Base-by-base conservation (phyloP, 164 flowering plant species). In the Nymphaea thermarum region DNA sequence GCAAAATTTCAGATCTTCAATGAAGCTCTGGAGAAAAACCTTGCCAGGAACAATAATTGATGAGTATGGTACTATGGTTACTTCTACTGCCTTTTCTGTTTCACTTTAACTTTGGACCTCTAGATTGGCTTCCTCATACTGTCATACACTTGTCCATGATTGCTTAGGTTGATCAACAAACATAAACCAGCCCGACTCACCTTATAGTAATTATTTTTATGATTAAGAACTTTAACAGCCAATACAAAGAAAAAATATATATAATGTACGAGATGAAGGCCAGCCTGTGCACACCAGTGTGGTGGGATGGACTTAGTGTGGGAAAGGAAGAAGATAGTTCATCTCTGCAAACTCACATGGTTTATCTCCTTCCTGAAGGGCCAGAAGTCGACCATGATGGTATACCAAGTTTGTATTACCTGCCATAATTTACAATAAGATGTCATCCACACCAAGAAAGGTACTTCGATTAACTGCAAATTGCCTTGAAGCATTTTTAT, bases 341-440 rank as follows among this genome's bases (percentile, higher is more conserved):
- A 43, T 42, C 53, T 42, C 36, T 41, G 3, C 47, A 65, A 25
- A 51, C 93, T 84, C 81, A 94, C 98, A 94, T 44, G 98, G 55
- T 47, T 47, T 47, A 96, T 78, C 98, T 42, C 76, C 93, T 78
- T 94, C 98, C 12, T 73, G 71, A 65, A 94, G 91, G 17, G 95
- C 97, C 73, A 94, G 77, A 66, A 94, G 91, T 70, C 89, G 86
- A 51, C 97, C 96, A 67, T 91, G 87, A 79, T 94, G 98, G 79
- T 91, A 94, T 63, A 87, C 71, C 41, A 94, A 87, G 75, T 91
- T 88, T 43, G 98, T 93, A 72, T 91, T 93, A 69, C 81, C 98
- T 93, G 87, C 66, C 72, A 76, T 41, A 66, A 43, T 65, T 51
- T 62, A 42, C 41, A 4, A 78, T 44, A 57, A 12, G 12, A 12